Evolutionary conservation across 495 filamentous ascomycete genomes (phyloP).

Genomic region (Sordaria brevicollis): DNA sequence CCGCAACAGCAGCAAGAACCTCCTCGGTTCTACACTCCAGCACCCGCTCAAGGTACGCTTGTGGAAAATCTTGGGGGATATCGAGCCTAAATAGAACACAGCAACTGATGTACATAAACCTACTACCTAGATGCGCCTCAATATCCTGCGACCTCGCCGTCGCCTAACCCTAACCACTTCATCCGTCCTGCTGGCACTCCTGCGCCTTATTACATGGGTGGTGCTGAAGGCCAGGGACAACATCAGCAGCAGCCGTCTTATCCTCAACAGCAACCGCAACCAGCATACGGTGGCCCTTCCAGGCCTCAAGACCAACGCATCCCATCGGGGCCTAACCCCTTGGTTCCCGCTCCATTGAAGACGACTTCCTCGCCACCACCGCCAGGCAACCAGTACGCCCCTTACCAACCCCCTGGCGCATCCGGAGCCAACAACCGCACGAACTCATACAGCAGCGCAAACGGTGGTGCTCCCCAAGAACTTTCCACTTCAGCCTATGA

Average conservation of each 20-base stretch:
- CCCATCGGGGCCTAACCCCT: constrained; percentile 29
- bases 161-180: constrained; percentile 35
- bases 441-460: constrained; percentile 52
- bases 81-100: constrained; percentile 6
- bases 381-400: constrained; percentile 25
- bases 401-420: constrained; percentile 36
- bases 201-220: constrained; percentile 37
- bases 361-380: constrained; percentile 35
- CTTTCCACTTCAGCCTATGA: constrained; percentile 77
- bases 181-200: constrained; percentile 15
- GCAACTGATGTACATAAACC: constrained; percentile 17
- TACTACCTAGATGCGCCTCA: constrained; percentile 20
- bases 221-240: constrained; percentile 30
- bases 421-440: constrained; percentile 16
- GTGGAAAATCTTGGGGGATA: constrained; percentile 15
- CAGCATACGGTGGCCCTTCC: constrained; percentile 28
- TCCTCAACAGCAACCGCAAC: constrained; percentile 24
- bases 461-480: constrained; percentile 66
- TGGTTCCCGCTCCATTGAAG: constrained; percentile 26
- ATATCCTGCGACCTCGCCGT: constrained; percentile 35
- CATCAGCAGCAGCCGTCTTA: constrained; percentile 19
- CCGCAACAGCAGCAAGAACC: constrained; percentile 49
- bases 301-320: constrained; percentile 24
- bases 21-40: constrained; percentile 62
- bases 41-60: constrained; percentile 29